phyloP scores from a whole-genome alignment of 257 asterid genomes.

The Echites panduratus region DNA sequence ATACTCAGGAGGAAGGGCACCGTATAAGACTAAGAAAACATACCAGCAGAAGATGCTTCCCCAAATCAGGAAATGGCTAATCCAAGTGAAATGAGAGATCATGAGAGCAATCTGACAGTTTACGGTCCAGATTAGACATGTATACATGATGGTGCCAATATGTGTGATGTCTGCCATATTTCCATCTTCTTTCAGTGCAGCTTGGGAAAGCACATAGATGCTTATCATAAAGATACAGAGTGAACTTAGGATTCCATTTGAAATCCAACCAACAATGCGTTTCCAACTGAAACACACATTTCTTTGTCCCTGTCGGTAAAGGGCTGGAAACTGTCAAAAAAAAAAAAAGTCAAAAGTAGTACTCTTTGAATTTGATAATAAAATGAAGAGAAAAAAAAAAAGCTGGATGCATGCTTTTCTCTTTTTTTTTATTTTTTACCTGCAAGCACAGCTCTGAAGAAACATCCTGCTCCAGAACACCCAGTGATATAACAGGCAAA shows the following conservation, averaged over 20 bases:
- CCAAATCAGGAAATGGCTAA: slow-evolving; percentile 50
- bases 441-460: slow-evolving; percentile 53
- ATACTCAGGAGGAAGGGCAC: slow-evolving; percentile 25
- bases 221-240: slow-evolving; percentile 35
- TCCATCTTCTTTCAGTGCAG: slow-evolving; percentile 37
- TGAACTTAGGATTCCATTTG: slow-evolving; percentile 40
- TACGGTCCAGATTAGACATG: slow-evolving; percentile 58
- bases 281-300: slow-evolving; percentile 50
- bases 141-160: slow-evolving; percentile 47
- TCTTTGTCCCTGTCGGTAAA: slow-evolving; percentile 50
- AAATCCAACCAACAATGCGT: slow-evolving; percentile 50
- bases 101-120: slow-evolving; percentile 63
- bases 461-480: slow-evolving; percentile 66
- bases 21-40: slow-evolving; percentile 35
- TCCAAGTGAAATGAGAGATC: slow-evolving; percentile 49
- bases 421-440: slow-evolving; percentile 28
- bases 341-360: no score
- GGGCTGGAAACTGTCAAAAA: slow-evolving; percentile 44
- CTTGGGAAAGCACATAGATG: slow-evolving; percentile 24
- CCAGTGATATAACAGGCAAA: slow-evolving; percentile 60
- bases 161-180: slow-evolving; percentile 39
- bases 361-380: no score
- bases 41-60: slow-evolving; percentile 59
- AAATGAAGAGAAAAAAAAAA: no score
- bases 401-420: neutral